Evolutionary conservation across 1,284 basidiomycete genomes (phyloP).

Genomic region (Rhodotorula mucilaginosa): DNA sequence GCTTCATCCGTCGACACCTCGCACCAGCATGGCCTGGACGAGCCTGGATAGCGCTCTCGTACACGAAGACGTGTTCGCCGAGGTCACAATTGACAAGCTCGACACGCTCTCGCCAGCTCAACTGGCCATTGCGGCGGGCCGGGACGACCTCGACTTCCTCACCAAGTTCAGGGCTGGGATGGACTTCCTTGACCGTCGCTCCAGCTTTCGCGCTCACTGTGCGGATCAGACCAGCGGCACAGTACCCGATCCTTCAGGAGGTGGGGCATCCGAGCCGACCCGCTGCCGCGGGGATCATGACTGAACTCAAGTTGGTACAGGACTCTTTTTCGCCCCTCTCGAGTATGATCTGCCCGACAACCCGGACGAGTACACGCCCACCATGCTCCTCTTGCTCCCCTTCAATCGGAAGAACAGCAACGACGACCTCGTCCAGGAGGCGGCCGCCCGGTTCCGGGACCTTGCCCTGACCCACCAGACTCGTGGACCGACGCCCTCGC

Average conservation of each 20-base stretch:
- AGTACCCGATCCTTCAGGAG: not conserved
- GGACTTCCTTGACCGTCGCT: not conserved
- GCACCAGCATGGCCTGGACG: not conserved
- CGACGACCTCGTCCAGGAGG: too few relatives aligned
- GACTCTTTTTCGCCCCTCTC: not conserved
- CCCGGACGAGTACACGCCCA: not conserved
- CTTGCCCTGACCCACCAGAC: not conserved
- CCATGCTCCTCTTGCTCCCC: not conserved
- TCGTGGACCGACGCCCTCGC: too few relatives aligned
- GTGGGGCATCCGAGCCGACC: not conserved
- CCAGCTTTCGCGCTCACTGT: too few relatives aligned
- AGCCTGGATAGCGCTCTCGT: not conserved
- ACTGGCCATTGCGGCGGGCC: slow-evolving; percentile 3
- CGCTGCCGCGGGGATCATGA: too few relatives aligned
- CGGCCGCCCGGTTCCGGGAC: not conserved
- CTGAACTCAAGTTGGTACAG: not conserved
- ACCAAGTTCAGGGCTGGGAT: not conserved
- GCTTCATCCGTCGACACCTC: too few relatives aligned
- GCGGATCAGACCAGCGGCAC: too few relatives aligned
- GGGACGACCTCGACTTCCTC: not conserved
- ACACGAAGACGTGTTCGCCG: fast-evolving
- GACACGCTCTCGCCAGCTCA: not conserved
- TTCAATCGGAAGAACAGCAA: not conserved
- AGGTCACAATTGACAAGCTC: not conserved
- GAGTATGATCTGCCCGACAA: not conserved